Evolutionary conservation across 306 rosid species (phyloP).

Genomic region (Acacia confusa): DNA sequence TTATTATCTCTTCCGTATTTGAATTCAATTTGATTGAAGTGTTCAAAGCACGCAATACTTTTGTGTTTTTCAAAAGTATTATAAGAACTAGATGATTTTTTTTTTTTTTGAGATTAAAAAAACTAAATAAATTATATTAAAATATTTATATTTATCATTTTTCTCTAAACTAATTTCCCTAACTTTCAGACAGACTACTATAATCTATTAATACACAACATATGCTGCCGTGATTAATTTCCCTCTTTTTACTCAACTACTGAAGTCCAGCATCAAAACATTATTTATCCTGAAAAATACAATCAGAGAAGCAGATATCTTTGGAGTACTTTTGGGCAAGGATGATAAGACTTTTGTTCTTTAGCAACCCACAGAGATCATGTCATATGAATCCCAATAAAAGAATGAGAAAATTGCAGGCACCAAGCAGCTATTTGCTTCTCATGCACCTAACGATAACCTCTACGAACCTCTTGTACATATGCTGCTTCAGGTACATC

Average conservation of each 20-base stretch:
- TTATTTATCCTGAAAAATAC: background rate
- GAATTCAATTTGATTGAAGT: too few relatives aligned
- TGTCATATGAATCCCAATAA: constrained; percentile 26
- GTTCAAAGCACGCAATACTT: too few relatives aligned
- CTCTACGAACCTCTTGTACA: constrained; percentile 75
- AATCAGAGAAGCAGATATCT: background rate
- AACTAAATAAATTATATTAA: too few relatives aligned
- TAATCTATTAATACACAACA: too few relatives aligned
- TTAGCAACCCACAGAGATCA: background rate
- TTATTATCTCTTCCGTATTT: too few relatives aligned
- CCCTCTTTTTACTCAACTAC: background rate
- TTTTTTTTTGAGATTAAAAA: too few relatives aligned
- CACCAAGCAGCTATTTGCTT: constrained; percentile 44
- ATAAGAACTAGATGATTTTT: too few relatives aligned
- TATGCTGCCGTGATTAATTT: background rate
- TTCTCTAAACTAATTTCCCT: too few relatives aligned
- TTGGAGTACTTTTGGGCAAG: constrained; percentile 1
- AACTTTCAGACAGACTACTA: too few relatives aligned
- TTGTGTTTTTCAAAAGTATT: too few relatives aligned
- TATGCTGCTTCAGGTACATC: constrained; percentile 79
- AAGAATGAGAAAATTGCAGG: constrained; percentile 40
- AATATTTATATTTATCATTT: too few relatives aligned
- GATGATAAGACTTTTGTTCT: background rate
- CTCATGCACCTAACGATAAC: constrained; percentile 75
- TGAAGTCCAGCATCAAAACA: background rate